Percentiles rank a stretch among this genome's conserved stretches.
These are phyloP conservation scores for Tricholoma bakamatsutake DNA, from an alignment of 768 basidiomycete species.

Conservation along the genomic window DNA sequence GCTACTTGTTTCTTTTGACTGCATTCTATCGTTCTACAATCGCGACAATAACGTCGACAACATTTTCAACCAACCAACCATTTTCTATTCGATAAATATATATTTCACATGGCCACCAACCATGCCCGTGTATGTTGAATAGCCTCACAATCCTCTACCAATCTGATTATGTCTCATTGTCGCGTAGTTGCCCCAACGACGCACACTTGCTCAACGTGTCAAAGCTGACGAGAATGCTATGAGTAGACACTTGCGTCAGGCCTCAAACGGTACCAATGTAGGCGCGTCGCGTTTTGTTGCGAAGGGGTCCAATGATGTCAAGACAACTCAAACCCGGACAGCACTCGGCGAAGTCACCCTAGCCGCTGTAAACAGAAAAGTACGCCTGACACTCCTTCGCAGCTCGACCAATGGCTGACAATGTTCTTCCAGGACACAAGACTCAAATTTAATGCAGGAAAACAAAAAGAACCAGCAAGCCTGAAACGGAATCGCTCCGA, in stretches of 20 bases:
- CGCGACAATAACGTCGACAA: constrained; percentile 16
- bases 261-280: constrained; percentile 40
- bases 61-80: constrained; percentile 14
- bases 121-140: constrained; percentile 47
- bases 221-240: constrained; percentile 79
- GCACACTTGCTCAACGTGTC: constrained; percentile 57
- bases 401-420: constrained; percentile 13
- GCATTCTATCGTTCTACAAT: constrained; percentile 26
- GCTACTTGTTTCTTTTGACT: constrained; percentile 14
- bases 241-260: constrained; percentile 59
- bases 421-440: constrained; percentile 36
- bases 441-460: constrained; percentile 43
- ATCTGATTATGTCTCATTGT: constrained; percentile 6
- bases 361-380: constrained; percentile 73
- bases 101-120: constrained; percentile 50
- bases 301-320: constrained; percentile 42
- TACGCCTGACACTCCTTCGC: constrained; percentile 26
- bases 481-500: constrained; percentile 64
- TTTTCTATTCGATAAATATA: constrained; percentile 20
- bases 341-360: constrained; percentile 81
- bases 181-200: constrained; percentile 60
- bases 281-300: constrained; percentile 47
- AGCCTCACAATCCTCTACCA: constrained; percentile 9
- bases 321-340: constrained; percentile 57
- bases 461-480: constrained; percentile 64